Base-by-base conservation (phyloP, 1,284 basidiomycete species). In the Dichomitus squalens region DNA sequence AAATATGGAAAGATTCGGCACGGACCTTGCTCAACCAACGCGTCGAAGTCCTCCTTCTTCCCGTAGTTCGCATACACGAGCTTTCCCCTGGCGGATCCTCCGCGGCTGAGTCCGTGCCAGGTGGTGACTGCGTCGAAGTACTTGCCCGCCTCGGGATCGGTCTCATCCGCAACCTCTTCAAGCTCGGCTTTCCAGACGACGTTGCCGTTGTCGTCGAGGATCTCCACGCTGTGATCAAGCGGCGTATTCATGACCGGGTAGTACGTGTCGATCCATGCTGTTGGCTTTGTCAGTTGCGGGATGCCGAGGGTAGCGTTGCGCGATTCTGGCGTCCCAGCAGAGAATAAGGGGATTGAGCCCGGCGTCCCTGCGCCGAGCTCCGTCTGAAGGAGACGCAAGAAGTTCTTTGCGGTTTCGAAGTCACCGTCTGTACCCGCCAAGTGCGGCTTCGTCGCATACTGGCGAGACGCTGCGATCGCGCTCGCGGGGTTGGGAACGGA, bases 61-160 rank as follows among this genome's bases (percentile, higher is more conserved):
- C 94, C 93, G 59, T 93, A 92, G 56, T 92, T 88, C 0, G 85
- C 95, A 64, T 93, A 95, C 14, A 96, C 80, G 29, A 94, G 77
- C 66, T 82, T 80, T 0, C 90, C 94, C 39, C 78, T 72, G 27
- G 79, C 87, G 55, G 85, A 82, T 7, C 88, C 88, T 35, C 80
- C 80, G 33, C 75, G 77, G 66, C 86, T 89, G 16, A 87, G 72
- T 1, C 87, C 89, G 70, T 90, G 89, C 79, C 83, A 92, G n/a
- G 87, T 72, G 2, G 87, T 84, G 31, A 90, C 75, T 11, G 78
- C 72, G 55, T 84, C 72, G 53, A 72, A 77, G 67, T 88, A 86
- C 63, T 81, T 79, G 52, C 80, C 78, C 12, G 88, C 89, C 55
- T 86, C 85, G 36, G 78, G 74, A 63, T 92, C 90, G 1, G 76